These are phyloP conservation scores for Echinochloa phyllopogon DNA, from an alignment of 176 grass and related monocot genomes.

Conservation along the genomic window DNA sequence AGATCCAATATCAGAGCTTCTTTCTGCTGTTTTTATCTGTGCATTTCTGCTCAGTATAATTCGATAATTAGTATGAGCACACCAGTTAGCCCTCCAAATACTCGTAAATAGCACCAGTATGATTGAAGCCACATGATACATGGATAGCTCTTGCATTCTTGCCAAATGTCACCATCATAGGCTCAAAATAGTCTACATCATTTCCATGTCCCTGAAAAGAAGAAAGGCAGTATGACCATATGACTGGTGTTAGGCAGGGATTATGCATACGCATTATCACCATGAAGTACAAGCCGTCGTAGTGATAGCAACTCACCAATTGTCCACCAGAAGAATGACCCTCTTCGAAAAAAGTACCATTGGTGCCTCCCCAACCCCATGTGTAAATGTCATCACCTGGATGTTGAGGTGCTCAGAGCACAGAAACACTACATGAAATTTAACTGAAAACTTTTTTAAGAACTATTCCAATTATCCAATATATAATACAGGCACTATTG, in stretches of 20 bases:
- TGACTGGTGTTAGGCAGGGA: not conserved
- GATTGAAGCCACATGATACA: conserved; percentile 96
- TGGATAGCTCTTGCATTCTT: conserved; percentile 61
- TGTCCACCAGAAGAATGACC: conserved; percentile 89
- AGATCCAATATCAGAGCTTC: not conserved
- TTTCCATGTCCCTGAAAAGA: conserved; percentile 82
- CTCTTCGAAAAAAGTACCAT: conserved; percentile 88
- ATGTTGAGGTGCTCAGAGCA: conserved; percentile 41
- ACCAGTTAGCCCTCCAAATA: conserved; percentile 41
- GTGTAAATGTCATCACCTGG: conserved; percentile 83
- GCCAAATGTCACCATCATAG: conserved; percentile 65
- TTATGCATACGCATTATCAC: not conserved
- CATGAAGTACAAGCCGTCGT: conserved; percentile 18
- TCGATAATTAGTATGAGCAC: not conserved
- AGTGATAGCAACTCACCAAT: conserved; percentile 60
- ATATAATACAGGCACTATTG: conserved; percentile 4
- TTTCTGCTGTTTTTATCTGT: conserved; percentile 23
- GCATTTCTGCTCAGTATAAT: conserved; percentile 26
- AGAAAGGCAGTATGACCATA: conserved; percentile 10
- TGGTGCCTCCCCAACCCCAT: conserved; percentile 97
- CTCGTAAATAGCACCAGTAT: conserved; percentile 85
- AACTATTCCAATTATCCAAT: not conserved
- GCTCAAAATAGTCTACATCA: conserved; percentile 75
- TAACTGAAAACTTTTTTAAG: not conserved
- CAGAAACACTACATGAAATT: conserved; percentile 30